These are phyloP conservation scores for Jasminum sambac DNA, from an alignment of 257 asterid species.

Conservation along the genomic window DNA sequence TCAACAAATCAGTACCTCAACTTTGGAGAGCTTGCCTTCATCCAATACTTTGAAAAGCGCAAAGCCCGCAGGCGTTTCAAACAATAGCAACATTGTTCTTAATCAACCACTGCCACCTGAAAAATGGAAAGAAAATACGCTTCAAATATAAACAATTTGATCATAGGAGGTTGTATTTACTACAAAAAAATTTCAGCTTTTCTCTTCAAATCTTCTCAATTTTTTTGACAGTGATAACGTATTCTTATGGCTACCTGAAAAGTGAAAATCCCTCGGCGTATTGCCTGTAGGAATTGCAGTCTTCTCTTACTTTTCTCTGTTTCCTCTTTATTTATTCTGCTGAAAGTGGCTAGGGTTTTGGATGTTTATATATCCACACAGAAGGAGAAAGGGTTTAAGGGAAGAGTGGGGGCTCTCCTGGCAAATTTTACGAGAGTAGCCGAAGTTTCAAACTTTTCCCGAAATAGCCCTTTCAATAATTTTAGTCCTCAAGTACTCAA, in stretches of 20 bases:
- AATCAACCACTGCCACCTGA: neutral
- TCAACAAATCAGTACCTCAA: slow-evolving; percentile 35
- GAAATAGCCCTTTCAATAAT: too few relatives aligned
- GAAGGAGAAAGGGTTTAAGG: neutral
- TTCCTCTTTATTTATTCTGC: neutral
- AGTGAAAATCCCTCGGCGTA: neutral
- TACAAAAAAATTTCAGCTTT: neutral
- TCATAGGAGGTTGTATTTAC: neutral
- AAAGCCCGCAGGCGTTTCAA: slow-evolving; percentile 61
- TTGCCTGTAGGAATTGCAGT: neutral
- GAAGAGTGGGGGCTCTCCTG: neutral
- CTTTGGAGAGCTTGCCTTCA: slow-evolving; percentile 61
- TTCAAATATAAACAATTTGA: neutral
- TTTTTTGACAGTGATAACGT: neutral
- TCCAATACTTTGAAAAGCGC: slow-evolving; percentile 62
- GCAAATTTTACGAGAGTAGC: too few relatives aligned
- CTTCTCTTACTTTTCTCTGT: neutral
- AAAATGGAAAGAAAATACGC: neutral
- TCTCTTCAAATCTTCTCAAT: neutral
- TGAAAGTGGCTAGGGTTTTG: neutral
- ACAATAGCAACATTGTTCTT: slow-evolving; percentile 42
- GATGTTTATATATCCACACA: neutral
- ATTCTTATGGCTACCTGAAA: neutral
- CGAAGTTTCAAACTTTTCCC: too few relatives aligned
- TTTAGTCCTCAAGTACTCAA: too few relatives aligned